Evolutionary conservation across 345 rosid genomes (phyloP), one percentile per base, ranked within the genome.

Genomic region (Arabidopsis arenosa): DNA sequence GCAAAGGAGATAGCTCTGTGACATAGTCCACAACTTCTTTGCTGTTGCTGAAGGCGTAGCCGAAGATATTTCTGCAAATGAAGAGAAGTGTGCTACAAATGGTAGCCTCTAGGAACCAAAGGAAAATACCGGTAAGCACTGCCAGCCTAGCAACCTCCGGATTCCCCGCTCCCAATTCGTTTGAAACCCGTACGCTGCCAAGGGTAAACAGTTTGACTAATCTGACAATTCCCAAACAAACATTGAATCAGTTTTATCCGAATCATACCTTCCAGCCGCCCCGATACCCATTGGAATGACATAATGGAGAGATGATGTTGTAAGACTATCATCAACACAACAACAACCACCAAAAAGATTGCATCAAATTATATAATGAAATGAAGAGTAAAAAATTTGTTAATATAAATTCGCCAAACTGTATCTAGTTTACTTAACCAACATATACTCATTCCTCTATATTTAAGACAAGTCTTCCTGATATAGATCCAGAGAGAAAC

Each of bases 11-110:
- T 74, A 85, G 78, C 37, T 60, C 73, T 2, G 82, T 77, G 77
- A 81, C 88, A 51, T 79, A 85, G 78, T 85, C 79, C 47, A 83
- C 83, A 18, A 85, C 85, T 51, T 81, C 75, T 77, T 79, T 66
- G 49, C 75, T 82, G 26, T 83, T 81, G 85, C 86, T 85, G 36
- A 68, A 85, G 9, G 76, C 73, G 45, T 85, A 81, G 8, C 86
- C 88, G 1, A 85, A 76, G 3, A 79, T 39, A 39, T 68, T 61
- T 9, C 73, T 73, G 32, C 74, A 60, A 12, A 65, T 30, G 68
- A 83, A 83, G n/a, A 85, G 83, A 14, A 59, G 18, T 63, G 80
- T 74, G 40, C 82, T 41, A 18, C 74, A 68, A 28, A 76, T 40
- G 5, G 66, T 13, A 13, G 86, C 64, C 55, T 79, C 83, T 12